Evolutionary conservation across 176 grass and related monocot species (phyloP).

Genomic region (Aegilops speltoides): DNA sequence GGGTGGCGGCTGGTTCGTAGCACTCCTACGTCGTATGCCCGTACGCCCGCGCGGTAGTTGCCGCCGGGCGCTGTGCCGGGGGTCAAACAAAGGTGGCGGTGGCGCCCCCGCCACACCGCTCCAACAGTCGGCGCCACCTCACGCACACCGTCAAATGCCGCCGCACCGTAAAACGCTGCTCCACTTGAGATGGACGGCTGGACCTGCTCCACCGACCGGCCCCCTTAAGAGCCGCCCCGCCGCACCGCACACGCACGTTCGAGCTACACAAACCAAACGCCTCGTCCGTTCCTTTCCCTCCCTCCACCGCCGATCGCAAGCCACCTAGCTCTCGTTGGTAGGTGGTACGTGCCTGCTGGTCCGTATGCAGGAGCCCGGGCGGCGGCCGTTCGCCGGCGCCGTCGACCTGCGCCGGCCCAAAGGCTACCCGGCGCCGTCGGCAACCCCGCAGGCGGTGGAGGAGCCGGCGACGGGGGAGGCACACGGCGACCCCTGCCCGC

Average conservation of each 20-base stretch:
- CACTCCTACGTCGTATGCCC: neutral
- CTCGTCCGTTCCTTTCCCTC: neutral
- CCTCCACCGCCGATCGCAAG: neutral
- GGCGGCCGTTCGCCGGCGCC: constrained; percentile 41
- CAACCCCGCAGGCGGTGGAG: neutral
- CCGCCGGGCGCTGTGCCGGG: neutral
- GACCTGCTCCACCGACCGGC: constrained; percentile 19
- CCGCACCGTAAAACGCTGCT: neutral
- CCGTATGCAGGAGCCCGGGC: constrained; percentile 41
- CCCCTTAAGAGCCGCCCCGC: neutral
- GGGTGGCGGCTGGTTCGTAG: neutral
- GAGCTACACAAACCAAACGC: neutral
- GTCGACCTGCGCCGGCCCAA: constrained; percentile 51
- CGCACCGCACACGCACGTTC: neutral
- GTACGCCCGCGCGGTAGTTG: neutral
- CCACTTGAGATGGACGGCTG: neutral
- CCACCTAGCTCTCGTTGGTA: neutral
- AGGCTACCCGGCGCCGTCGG: constrained; percentile 28
- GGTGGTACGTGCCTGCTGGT: neutral
- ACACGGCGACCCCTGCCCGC: constrained; percentile 47
- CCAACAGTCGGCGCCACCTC: neutral
- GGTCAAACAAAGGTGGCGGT: constrained; percentile 34
- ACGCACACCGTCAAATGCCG: neutral
- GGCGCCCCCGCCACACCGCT: constrained; percentile 6
- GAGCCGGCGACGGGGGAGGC: neutral